phyloP scores from a whole-genome alignment of 1,139 yeast species.

The Schizosaccharomyces versatilis region DNA sequence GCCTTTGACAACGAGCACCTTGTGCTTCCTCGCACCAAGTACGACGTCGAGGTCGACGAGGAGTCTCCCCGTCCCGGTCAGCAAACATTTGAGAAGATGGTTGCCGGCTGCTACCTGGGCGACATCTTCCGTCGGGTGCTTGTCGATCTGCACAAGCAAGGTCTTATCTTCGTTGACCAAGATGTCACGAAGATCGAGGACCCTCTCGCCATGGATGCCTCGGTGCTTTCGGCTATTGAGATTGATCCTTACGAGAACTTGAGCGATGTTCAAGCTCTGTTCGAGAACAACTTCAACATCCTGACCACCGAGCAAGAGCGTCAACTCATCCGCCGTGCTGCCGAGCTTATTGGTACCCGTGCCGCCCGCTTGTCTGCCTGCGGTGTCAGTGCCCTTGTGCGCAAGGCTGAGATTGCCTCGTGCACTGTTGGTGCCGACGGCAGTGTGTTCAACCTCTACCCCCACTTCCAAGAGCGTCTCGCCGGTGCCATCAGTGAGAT shows the following conservation, averaged over 20 bases:
- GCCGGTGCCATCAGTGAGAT: constrained; percentile 76
- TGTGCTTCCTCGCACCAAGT: constrained; percentile 67
- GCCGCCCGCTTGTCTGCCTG: constrained; percentile 82
- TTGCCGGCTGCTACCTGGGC: constrained; percentile 88
- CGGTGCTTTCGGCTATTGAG: constrained; percentile 69
- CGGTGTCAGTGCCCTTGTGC: constrained; percentile 87
- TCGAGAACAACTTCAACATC: constrained; percentile 36
- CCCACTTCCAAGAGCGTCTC: constrained; percentile 73
- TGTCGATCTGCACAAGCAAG: constrained; percentile 45
- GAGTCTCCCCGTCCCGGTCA: constrained; percentile 93
- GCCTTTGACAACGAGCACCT: constrained; percentile 81
- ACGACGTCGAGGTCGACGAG: constrained; percentile 56
- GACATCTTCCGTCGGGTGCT: constrained; percentile 68
- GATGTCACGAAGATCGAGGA: constrained; percentile 36
- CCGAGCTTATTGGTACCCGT: constrained; percentile 77
- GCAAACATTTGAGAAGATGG: constrained; percentile 92
- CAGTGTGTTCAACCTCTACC: constrained; percentile 81
- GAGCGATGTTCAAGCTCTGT: constrained; percentile 47
- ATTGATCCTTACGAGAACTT: constrained; percentile 73
- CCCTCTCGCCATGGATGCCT: constrained; percentile 64
- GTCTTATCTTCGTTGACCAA: constrained; percentile 47
- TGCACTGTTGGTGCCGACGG: constrained; percentile 96
- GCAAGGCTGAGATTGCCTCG: constrained; percentile 53
- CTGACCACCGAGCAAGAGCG: constrained; percentile 58
- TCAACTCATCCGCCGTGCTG: constrained; percentile 56